phyloP scores from a whole-genome alignment of 2,329 filamentous ascomycete species.

The Mycosphaerella sp. region DNA sequence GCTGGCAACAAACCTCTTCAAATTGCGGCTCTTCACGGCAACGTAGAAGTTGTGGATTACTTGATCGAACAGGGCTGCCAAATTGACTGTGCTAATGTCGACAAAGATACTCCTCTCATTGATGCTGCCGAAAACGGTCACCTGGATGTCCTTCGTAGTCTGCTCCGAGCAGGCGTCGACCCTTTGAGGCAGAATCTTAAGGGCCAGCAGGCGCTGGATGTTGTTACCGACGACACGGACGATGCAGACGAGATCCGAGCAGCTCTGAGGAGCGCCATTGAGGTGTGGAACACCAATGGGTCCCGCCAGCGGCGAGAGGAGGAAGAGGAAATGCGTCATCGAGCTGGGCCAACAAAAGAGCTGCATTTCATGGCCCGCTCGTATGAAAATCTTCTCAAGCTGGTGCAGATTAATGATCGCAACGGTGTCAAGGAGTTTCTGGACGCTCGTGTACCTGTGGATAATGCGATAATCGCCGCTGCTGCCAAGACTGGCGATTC shows the following conservation, averaged over 20 bases:
- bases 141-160: conserved; percentile 73
- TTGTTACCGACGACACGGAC: conserved; percentile 72
- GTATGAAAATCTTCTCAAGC: conserved; percentile 43
- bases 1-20: conserved; percentile 95
- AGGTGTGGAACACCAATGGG: conserved; percentile 35
- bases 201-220: conserved; percentile 83
- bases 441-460: conserved; percentile 42
- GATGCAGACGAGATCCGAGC: conserved; percentile 65
- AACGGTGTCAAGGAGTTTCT: conserved; percentile 45
- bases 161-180: conserved; percentile 83
- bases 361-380: conserved; percentile 47
- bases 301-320: conserved; percentile 47
- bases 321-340: conserved; percentile 41
- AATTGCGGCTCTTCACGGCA: conserved; percentile 82
- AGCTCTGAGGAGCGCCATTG: conserved; percentile 40
- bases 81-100: conserved; percentile 69
- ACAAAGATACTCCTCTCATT: conserved; percentile 80
- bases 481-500: conserved; percentile 89
- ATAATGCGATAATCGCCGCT: conserved; percentile 81
- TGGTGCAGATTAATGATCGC: conserved; percentile 45
- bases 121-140: conserved; percentile 97
- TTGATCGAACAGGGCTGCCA: conserved; percentile 79
- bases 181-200: conserved; percentile 86
- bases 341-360: conserved; percentile 34
- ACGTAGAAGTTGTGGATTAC: conserved; percentile 78